A percentile compares a stretch with the other conserved stretches of the same genome.
Evolutionary conservation across 2,329 filamentous ascomycete genomes (phyloP).

Genomic region (Aspergillus chevalieri): DNA sequence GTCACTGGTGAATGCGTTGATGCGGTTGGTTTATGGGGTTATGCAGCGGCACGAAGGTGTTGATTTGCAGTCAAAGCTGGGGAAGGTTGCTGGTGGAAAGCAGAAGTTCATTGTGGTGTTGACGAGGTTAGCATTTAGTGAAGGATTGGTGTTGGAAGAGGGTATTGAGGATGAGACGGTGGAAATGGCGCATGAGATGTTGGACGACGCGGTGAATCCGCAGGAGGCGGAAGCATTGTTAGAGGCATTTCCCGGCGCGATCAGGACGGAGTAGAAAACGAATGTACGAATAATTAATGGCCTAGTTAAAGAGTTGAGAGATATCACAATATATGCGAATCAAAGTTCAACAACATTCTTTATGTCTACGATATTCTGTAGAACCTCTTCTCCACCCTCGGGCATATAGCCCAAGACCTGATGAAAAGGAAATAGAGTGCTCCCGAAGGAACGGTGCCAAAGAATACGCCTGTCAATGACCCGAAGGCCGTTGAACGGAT

Average conservation of each 20-base stretch:
- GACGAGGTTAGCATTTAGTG: constrained; percentile 77
- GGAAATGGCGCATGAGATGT: constrained; percentile 71
- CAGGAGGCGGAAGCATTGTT: constrained; percentile 64
- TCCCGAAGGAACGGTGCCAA: constrained; percentile 37
- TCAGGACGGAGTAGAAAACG: constrained; percentile 18
- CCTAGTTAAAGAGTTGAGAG: not conserved
- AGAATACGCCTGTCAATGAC: constrained; percentile 46
- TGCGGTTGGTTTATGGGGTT: constrained; percentile 57
- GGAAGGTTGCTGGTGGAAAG: constrained; percentile 61
- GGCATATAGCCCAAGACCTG: constrained; percentile 27
- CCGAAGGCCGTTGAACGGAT: constrained; percentile 45
- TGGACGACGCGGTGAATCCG: constrained; percentile 74
- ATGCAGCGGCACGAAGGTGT: constrained; percentile 51
- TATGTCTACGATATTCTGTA: not conserved
- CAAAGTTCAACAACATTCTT: no score
- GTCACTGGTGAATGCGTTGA: constrained; percentile 53
- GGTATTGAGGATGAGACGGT: constrained; percentile 72
- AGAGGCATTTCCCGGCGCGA: constrained; percentile 39
- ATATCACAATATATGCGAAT: no score
- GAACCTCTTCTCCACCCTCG: constrained; percentile 31
- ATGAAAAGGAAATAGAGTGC: constrained; percentile 35
- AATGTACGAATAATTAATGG: not conserved
- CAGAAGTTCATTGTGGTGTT: constrained; percentile 79
- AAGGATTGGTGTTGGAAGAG: constrained; percentile 69
- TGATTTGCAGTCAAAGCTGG: constrained; percentile 67